A percentile compares a stretch with the other conserved stretches of the same genome.
These are phyloP conservation scores for Tylopilus sp. DNA, from an alignment of 768 basidiomycete species.

Conservation along the genomic window DNA sequence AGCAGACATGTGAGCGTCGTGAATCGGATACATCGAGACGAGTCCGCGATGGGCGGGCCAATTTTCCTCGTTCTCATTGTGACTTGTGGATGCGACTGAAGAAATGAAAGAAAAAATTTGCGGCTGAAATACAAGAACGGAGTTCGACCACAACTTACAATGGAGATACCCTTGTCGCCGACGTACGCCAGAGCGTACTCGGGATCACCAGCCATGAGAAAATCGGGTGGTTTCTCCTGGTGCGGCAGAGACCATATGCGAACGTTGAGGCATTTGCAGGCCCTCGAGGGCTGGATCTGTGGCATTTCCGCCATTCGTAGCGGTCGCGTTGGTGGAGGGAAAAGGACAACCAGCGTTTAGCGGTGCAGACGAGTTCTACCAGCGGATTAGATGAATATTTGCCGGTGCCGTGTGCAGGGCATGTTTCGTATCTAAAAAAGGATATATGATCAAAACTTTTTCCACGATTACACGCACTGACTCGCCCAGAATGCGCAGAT, in stretches of 20 bases:
- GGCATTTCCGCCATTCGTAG: conserved; percentile 22
- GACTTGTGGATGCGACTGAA: conserved; percentile 65
- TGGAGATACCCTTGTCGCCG: conserved; percentile 60
- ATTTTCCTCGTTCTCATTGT: conserved; percentile 62
- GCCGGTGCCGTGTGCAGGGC: conserved; percentile 29
- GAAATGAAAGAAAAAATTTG: conserved; percentile 9
- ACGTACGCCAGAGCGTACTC: conserved; percentile 57
- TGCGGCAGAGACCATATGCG: conserved; percentile 42
- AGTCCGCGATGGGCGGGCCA: conserved; percentile 39
- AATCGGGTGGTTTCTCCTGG: conserved; percentile 30
- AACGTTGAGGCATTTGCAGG: conserved; percentile 74
- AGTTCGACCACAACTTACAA: conserved; percentile 44
- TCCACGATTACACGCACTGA: conserved; percentile 23
- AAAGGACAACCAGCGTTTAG: conserved; percentile 25
- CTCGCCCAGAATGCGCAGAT: not conserved
- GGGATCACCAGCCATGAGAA: conserved; percentile 32
- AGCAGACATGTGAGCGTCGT: conserved; percentile 67
- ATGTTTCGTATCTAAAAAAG: conserved; percentile 24
- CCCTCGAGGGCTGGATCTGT: conserved; percentile 32
- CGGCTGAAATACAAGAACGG: not conserved
- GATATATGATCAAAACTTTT: conserved; percentile 15
- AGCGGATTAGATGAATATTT: conserved; percentile 32
- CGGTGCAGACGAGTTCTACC: conserved; percentile 15
- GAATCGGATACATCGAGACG: conserved; percentile 52
- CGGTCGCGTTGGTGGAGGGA: conserved; percentile 15